Conservation (phyloP, 768 basidiomycete species). For the Lepiota brunneoincarnata region DNA sequence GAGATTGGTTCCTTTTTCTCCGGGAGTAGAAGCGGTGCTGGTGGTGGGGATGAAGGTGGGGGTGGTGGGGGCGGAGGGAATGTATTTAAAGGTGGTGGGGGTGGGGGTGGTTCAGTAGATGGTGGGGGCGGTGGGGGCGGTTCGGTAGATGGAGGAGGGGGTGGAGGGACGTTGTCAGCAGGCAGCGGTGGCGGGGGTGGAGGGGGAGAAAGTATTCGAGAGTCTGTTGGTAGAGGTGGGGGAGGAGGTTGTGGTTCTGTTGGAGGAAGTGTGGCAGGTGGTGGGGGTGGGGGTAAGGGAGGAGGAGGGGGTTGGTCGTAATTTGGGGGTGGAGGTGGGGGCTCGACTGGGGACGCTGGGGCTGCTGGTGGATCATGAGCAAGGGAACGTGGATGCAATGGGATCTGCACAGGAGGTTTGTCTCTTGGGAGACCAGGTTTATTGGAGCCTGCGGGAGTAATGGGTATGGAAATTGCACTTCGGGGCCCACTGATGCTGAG, state of each 20-base stretch:
- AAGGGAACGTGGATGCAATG: slow-evolving; percentile 21
- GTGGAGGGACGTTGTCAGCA: slow-evolving; percentile 24
- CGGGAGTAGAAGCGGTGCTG: slow-evolving; percentile 30
- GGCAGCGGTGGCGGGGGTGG: slow-evolving; percentile 22
- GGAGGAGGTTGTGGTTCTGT: slow-evolving; percentile 28
- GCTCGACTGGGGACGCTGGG: slow-evolving; percentile 20
- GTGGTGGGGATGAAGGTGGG: slow-evolving; percentile 26
- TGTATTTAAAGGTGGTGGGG: slow-evolving; percentile 25
- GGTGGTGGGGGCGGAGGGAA: slow-evolving; percentile 25
- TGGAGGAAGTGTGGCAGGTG: slow-evolving; percentile 23
- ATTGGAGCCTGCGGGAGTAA: slow-evolving; percentile 13
- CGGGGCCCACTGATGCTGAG: slow-evolving; percentile 17
- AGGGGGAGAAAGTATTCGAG: slow-evolving; percentile 17
- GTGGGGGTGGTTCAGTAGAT: slow-evolving; percentile 25
- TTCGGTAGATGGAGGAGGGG: slow-evolving; percentile 16
- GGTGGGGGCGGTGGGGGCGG: slow-evolving; percentile 25
- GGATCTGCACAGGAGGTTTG: slow-evolving; percentile 25
- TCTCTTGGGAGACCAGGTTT: slow-evolving; percentile 21
- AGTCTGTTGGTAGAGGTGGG: slow-evolving; percentile 22
- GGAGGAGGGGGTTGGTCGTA: slow-evolving; percentile 29
- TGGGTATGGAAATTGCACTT: slow-evolving; percentile 25
- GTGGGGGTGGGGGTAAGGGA: no score
- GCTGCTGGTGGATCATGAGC: slow-evolving; percentile 18
- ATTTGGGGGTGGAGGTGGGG: slow-evolving; percentile 25
- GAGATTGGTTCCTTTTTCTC: slow-evolving; percentile 32